Evolutionary conservation across 371 early-diverging fungal species (phyloP).

Genomic region (Mucor circinelloides): DNA sequence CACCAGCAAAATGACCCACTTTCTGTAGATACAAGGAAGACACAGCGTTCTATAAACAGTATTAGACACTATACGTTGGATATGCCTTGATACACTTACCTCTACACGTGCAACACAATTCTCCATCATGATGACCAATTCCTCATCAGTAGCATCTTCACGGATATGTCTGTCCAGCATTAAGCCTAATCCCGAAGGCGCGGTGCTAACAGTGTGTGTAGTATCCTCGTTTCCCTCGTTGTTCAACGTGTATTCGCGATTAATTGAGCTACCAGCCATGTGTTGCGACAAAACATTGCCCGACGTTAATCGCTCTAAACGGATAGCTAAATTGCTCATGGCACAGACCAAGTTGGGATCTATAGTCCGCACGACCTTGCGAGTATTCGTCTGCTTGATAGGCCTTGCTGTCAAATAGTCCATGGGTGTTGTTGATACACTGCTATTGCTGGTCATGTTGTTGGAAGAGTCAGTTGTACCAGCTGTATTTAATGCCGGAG

Average conservation of each 20-base stretch:
- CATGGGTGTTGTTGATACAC: background rate
- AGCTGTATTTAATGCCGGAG: background rate
- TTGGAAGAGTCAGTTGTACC: background rate
- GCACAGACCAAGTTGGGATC: conserved; percentile 41
- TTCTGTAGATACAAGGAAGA: conserved; percentile 63
- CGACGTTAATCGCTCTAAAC: conserved; percentile 48
- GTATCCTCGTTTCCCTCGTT: background rate
- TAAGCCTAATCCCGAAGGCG: conserved; percentile 24
- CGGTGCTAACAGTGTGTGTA: conserved; percentile 30
- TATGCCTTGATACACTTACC: conserved; percentile 30
- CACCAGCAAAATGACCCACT: conserved; percentile 56
- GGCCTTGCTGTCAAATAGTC: conserved; percentile 5
- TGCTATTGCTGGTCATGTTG: background rate
- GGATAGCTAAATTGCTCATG: conserved; percentile 40
- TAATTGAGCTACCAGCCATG: conserved; percentile 34
- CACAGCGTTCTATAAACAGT: conserved; percentile 51
- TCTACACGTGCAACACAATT: conserved; percentile 65
- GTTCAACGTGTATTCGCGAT: conserved; percentile 17
- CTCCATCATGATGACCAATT: conserved; percentile 58
- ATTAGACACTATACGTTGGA: background rate
- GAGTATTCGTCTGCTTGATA: background rate
- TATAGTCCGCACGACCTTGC: conserved; percentile 24
- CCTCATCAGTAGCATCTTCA: conserved; percentile 61
- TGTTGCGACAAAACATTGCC: conserved; percentile 26
- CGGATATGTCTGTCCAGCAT: conserved; percentile 47